Percentiles rank a stretch among this genome's conserved stretches.
These are phyloP conservation scores for Cenchrus purpureus DNA, from an alignment of 176 grass and related monocot species.

Conservation along the genomic window DNA sequence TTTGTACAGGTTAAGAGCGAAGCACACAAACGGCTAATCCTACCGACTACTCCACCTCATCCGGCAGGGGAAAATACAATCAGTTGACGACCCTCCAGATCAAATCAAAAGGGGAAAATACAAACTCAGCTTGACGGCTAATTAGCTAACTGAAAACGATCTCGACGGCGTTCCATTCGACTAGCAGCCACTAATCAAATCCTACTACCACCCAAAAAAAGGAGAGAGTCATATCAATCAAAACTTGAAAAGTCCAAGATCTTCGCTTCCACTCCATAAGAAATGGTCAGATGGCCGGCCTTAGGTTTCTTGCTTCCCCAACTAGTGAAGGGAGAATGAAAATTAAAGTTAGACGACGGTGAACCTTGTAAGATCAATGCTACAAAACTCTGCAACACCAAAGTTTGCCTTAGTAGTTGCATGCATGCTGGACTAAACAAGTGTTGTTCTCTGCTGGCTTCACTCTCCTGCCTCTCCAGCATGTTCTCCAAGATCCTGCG, in stretches of 20 bases:
- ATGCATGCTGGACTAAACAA: background rate
- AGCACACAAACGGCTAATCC: constrained; percentile 6
- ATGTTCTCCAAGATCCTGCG: constrained; percentile 39
- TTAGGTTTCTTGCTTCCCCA: background rate
- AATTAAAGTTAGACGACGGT: background rate
- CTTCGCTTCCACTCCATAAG: background rate
- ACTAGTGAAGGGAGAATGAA: background rate
- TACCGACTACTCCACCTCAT: background rate
- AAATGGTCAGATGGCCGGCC: background rate
- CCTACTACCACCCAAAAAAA: background rate
- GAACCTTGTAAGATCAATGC: background rate
- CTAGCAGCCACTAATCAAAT: background rate
- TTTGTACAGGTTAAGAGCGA: constrained; percentile 43
- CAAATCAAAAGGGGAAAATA: background rate
- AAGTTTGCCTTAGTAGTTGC: background rate
- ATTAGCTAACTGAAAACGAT: background rate
- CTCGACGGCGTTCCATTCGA: constrained; percentile 14
- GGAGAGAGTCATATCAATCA: too few relatives aligned
- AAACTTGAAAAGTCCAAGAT: background rate
- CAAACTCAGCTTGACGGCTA: background rate
- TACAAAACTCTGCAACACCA: background rate
- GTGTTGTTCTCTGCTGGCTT: background rate
- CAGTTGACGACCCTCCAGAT: constrained; percentile 30
- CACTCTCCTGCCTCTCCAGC: background rate
- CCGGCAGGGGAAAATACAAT: constrained; percentile 38